Evolutionary conservation across 345 rosid species (phyloP), one percentile per base, ranked within the genome.

Genomic region (Eucalyptus pumila): DNA sequence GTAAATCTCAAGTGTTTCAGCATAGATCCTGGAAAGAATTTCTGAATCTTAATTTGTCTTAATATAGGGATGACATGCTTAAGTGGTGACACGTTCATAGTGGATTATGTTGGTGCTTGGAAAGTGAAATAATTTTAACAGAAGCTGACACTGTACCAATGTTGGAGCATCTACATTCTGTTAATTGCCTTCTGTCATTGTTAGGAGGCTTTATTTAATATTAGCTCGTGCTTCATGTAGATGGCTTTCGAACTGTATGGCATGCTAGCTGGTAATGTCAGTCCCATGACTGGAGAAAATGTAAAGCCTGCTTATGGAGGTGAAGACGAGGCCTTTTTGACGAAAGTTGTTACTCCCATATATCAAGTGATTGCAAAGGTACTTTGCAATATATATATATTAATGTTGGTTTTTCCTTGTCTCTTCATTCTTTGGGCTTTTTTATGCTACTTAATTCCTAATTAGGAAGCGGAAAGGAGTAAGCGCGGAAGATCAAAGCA

Each of bases 201-300:
- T 50, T 86, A 32, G 44, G 87, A 32, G 26, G 87, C 42, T 86
- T 91, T 86, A 54, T 23, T 58, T 32, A 86, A 32, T 49, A 16
- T 47, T 90, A 83, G 65, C 45, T 69, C 32, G 67, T 90, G 27
- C 54, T 89, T 89, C 80, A 37, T 87, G 88, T 91, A 98, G 99
- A 98, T 98, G 99, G 99, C 99, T 15, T 98, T 96, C 92, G 99
- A 98, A 92, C 93, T 98, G 80, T 98, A 97, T 94, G 99, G 98
- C 60, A 95, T 97, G 98, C 95, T 98, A 88, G 99, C 99, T 92
- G 99, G 99, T 89, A 97, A 96, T 90, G 97, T 98, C 88, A 98
- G 99, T 93, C 97, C 99, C 58, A 94, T 94, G 98, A 98, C 99
- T 1, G 99, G 99, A 72, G 99, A 98, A 93, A 96, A 98, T 94